Evolutionary conservation across 768 basidiomycete species (phyloP).

Genomic region (Cyclocybe cylindracea): DNA sequence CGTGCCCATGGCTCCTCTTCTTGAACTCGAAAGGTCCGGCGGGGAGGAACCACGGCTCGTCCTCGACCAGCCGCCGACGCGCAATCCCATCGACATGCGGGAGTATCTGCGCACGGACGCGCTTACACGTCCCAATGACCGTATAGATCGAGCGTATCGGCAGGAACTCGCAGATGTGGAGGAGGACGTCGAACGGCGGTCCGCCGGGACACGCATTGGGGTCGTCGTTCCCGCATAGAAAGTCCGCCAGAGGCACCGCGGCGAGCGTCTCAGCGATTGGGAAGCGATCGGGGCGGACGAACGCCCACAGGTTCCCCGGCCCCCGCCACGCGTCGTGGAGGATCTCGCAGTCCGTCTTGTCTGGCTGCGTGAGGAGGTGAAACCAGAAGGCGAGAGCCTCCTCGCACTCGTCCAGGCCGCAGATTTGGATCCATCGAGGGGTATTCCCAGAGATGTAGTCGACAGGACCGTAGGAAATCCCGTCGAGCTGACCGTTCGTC

Average conservation of each 20-base stretch:
- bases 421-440: background rate
- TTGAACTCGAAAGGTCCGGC: background rate
- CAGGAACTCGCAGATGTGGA: background rate
- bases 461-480: background rate
- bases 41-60: background rate
- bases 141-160: background rate
- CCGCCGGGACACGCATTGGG: background rate
- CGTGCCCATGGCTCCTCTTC: background rate
- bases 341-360: background rate
- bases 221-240: background rate
- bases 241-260: background rate
- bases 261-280: background rate
- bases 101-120: background rate
- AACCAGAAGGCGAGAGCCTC: background rate
- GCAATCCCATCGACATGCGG: background rate
- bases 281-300: background rate
- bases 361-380: background rate
- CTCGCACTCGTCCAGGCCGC: background rate
- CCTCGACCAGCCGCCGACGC: background rate
- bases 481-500: background rate
- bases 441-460: background rate
- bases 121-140: background rate
- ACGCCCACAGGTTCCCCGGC: background rate
- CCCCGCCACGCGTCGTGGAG: background rate
- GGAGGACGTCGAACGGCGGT: background rate